Evolutionary conservation across 352 stramenopile species (phyloP).

Genomic region (Pythium aquatile): DNA sequence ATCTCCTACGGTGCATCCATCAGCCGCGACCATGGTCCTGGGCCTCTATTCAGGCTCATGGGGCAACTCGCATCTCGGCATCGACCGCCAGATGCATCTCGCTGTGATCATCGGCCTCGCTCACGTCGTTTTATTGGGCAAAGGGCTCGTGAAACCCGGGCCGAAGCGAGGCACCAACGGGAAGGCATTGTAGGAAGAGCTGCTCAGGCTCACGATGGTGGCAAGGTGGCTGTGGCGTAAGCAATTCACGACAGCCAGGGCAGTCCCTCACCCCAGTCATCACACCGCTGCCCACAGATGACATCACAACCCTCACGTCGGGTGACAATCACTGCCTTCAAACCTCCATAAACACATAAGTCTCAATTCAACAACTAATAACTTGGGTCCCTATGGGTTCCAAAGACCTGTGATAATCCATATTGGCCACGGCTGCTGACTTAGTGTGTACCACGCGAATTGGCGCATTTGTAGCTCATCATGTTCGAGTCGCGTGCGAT

Average conservation of each 20-base stretch:
- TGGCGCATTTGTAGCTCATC: not conserved
- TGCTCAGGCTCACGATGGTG: not conserved
- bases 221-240: not conserved
- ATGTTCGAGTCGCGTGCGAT: conserved; percentile 10
- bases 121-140: conserved; percentile 45
- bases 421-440: not conserved
- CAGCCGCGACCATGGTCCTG: conserved; percentile 46
- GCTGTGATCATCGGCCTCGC: conserved; percentile 46
- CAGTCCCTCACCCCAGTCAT: not conserved
- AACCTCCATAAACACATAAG: not conserved
- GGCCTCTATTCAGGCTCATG: conserved; percentile 49
- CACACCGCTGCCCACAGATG: not conserved
- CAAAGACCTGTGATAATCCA: not conserved
- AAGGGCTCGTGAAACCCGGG: conserved; percentile 18
- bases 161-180: conserved; percentile 11
- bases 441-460: conserved; percentile 4
- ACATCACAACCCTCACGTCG: not conserved
- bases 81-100: conserved; percentile 45
- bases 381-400: not conserved
- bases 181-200: not conserved
- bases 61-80: conserved; percentile 32
- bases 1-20: not conserved
- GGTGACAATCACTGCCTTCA: not conserved
- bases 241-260: not conserved
- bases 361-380: not conserved